Evolutionary conservation across 2,329 filamentous ascomycete species (phyloP), one percentile per base, ranked within the genome.

Genomic region (Zymoseptoria ardabiliae): DNA sequence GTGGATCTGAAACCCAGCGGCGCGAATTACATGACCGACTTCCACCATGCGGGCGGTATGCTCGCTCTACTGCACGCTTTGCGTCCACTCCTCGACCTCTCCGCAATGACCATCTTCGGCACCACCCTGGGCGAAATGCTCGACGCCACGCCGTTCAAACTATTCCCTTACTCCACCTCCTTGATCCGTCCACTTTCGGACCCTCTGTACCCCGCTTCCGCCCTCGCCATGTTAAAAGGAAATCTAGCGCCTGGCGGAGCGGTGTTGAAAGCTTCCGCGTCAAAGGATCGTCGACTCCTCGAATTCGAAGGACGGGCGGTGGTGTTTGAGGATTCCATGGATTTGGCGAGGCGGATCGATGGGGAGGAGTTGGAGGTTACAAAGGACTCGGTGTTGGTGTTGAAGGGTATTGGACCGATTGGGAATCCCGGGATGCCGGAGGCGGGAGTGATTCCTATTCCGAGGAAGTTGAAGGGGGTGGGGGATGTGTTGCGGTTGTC

Each of bases 1-100:
- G 72, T 81, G 9, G 79, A 82, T 62, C 69, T 82, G n/a, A 81
- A 82, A 60, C 79, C 79, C 0, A 80, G 78, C 57, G 79, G 79
- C 2, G 78, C 80, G 60, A 80, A 80, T 59, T 81, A 81, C 63
- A 81, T 81, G 79, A 77, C 74, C n/a, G 79, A 82, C 63, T 81
- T 81, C 58, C 79, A 81, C 62, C 79, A 81, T 59, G 78, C 78
- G 0, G 79, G 79, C 1, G 79, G 79, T 3, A 81, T 81, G 78
- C 64, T 77, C 23, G 76, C 76, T 3, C 65, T 82, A 6, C 62
- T 81, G 21, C 77, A 79, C 57, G 75, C 73, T 0, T 69, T 82
- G 4, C 72, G 73, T 5, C 78, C 78, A 5, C 69, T 81, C 3
- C 70, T 82, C 9, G 72, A 78, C 60, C 72, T 80, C 8, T 70